phyloP scores from a whole-genome alignment of 352 stramenopile species.

The Pythium utonaiense region DNA sequence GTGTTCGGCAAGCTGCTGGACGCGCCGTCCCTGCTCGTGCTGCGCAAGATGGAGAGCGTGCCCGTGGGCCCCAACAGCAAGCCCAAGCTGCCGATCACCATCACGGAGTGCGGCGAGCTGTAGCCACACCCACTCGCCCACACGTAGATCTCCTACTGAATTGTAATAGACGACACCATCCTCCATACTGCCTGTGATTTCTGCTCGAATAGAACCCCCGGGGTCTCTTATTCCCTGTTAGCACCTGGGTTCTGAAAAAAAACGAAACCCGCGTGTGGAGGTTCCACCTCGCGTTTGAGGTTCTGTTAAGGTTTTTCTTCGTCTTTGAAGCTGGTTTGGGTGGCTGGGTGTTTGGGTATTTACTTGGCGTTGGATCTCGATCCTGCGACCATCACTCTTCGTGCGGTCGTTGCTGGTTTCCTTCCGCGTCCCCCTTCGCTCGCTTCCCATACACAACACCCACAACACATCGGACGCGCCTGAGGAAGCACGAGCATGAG shows the following conservation, averaged over 20 bases:
- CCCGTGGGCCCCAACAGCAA: conserved; percentile 80
- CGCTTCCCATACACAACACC: conserved; percentile 5
- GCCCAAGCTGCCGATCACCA: conserved; percentile 80
- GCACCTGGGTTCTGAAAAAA: neutral
- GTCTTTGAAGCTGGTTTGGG: neutral
- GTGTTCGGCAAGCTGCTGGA: conserved; percentile 95
- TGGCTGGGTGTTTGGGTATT: neutral
- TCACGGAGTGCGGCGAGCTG: conserved; percentile 89
- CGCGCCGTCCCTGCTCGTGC: conserved; percentile 73
- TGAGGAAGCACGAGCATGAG: conserved; percentile 45
- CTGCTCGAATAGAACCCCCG: neutral
- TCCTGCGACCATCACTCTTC: conserved; percentile 24
- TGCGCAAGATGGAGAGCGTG: conserved; percentile 92
- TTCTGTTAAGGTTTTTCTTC: conserved; percentile 19
- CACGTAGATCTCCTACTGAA: too few species aligned
- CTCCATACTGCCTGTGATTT: too few species aligned
- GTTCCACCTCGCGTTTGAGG: conserved; percentile 17
- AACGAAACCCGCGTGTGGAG: too few species aligned
- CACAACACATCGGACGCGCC: conserved; percentile 14
- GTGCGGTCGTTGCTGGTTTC: conserved; percentile 18
- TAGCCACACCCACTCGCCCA: conserved; percentile 30
- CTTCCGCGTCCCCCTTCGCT: conserved; percentile 16
- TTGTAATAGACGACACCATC: too few species aligned
- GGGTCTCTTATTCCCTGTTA: conserved; percentile 3
- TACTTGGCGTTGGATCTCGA: conserved; percentile 23